These are phyloP conservation scores for Exophiala lecanii-corni DNA, from an alignment of 2,329 filamentous ascomycete species.

Conservation along the genomic window DNA sequence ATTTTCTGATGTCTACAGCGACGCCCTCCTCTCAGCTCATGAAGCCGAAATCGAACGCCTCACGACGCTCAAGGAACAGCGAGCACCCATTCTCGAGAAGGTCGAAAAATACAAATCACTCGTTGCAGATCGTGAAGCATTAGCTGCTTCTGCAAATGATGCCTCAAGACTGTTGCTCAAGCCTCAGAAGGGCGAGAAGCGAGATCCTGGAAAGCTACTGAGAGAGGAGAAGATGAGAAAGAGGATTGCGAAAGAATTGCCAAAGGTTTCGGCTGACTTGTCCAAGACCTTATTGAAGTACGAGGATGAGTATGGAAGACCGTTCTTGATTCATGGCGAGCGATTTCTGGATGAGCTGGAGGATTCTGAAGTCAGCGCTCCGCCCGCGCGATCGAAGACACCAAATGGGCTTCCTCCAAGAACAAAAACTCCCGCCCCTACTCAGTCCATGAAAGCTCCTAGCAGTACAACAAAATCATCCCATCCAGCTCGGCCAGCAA, in stretches of 20 bases:
- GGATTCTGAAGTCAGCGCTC: conserved; percentile 54
- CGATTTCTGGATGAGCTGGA: conserved; percentile 85
- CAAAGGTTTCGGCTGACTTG: conserved; percentile 83
- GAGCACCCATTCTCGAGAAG: conserved; percentile 73
- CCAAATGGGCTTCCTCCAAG: conserved; percentile 59
- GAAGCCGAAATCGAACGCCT: conserved; percentile 84
- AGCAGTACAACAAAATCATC: conserved; percentile 12
- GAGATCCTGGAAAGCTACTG: conserved; percentile 88
- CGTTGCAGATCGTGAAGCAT: conserved; percentile 78
- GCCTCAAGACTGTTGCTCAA: conserved; percentile 88
- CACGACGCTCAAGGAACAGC: conserved; percentile 78
- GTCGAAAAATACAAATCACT: conserved; percentile 80
- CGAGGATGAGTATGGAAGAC: conserved; percentile 90
- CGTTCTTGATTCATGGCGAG: conserved; percentile 89
- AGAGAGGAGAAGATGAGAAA: conserved; percentile 99
- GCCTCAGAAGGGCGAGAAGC: conserved; percentile 86
- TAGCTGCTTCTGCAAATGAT: conserved; percentile 88
- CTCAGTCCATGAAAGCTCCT: conserved; percentile 16
- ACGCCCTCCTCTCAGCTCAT: conserved; percentile 89
- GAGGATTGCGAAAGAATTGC: conserved; percentile 90
- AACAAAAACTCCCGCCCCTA: conserved; percentile 42
- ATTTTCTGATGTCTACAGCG: conserved; percentile 95
- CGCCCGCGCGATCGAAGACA: conserved; percentile 68
- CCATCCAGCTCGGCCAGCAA: conserved; percentile 29
- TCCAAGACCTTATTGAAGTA: conserved; percentile 75